Base-by-base conservation (phyloP, 1,284 basidiomycete species). In the Ustilago xerochloae region DNA sequence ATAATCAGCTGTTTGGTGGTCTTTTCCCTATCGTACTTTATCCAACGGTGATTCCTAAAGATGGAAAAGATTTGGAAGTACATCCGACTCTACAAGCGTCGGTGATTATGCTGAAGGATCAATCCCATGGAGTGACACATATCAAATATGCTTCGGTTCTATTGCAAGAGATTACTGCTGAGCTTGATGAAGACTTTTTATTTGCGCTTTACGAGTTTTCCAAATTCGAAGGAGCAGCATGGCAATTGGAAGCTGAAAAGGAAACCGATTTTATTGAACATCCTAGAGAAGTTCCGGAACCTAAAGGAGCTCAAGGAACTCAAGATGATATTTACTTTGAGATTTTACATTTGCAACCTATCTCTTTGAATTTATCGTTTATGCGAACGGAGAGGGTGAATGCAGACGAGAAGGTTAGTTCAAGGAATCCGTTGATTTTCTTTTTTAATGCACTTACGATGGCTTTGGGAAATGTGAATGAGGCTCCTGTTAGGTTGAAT, bases 141-240 rank as follows among this genome's bases (percentile, higher is more conserved):
- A 88, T 99, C 86, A 99, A 99, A 86, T 99, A 99, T 81, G 97
- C 93, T 50, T 96, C 94, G 2, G 89, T 99, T 46, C 86, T 99
- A 26, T 86, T 99, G 24, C 97, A 99, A 83, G 93, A 96, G 15
- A 88, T 99, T 85, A 97, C 94, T 0, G 90, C 99, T 30, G 95
- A 99, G 85, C 89, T 93, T 30, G 97, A 99, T 84, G 97, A 99
- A 85, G 97, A 99, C 86, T 92, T 99, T 77, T 85, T 99, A 53
- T 97, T 94, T 80, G 91, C 95, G 0, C 85, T 99, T 26, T 91
- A 95, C 81, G 95, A 99, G 80, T 90, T 99, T 66, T 90, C 91
- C 2, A 94, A 96, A 81, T 90, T 97, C 82, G 90, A 92, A 81
- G 94, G 93, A 5, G 69, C 75, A 0, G 58, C 61, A 2, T 79